Conservation (phyloP, 2,329 filamentous ascomycete genomes). For the Chaetomium strumarium region DNA sequence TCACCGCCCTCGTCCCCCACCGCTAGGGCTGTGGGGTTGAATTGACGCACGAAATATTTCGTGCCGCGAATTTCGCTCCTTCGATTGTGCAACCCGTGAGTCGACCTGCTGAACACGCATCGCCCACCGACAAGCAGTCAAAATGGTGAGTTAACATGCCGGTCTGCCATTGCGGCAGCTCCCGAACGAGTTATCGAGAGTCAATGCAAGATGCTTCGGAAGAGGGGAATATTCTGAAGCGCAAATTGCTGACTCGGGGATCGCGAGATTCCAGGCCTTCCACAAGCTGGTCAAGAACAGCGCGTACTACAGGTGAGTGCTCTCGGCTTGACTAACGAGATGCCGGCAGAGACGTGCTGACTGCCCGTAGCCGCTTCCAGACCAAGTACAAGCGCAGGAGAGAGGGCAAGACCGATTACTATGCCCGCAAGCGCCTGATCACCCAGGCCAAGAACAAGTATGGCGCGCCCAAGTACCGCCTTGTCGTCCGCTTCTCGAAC, state of each 20-base stretch:
- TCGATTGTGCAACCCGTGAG: slow-evolving; percentile 27
- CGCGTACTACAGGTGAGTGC: slow-evolving; percentile 92
- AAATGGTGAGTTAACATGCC: slow-evolving; percentile 58
- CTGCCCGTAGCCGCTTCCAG: slow-evolving; percentile 75
- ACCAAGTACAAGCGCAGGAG: slow-evolving; percentile 99
- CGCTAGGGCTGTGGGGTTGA: slow-evolving; percentile 32
- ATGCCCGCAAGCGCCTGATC: slow-evolving; percentile 98
- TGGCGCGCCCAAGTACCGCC: slow-evolving; percentile 99
- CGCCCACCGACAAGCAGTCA: slow-evolving; percentile 50
- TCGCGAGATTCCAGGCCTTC: slow-evolving; percentile 61
- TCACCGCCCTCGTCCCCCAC: slow-evolving; percentile 32
- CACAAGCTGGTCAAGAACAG: slow-evolving; percentile 96
- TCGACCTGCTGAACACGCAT: slow-evolving; percentile 31
- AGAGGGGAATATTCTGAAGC: slow-evolving; percentile 71
- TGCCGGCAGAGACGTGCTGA: slow-evolving; percentile 4
- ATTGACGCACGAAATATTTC: slow-evolving; percentile 34
- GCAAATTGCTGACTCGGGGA: slow-evolving; percentile 99
- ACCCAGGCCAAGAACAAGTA: slow-evolving; percentile 99
- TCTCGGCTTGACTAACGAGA: background rate
- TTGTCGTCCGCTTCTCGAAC: slow-evolving; percentile 99
- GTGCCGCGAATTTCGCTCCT: slow-evolving; percentile 22
- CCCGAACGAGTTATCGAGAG: slow-evolving; percentile 45
- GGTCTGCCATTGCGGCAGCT: slow-evolving; percentile 22
- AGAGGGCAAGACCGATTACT: slow-evolving; percentile 99
- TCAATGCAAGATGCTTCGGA: slow-evolving; percentile 99